Base-by-base conservation (phyloP, 305 asterid species). In the Stenogyne calaminthoides region DNA sequence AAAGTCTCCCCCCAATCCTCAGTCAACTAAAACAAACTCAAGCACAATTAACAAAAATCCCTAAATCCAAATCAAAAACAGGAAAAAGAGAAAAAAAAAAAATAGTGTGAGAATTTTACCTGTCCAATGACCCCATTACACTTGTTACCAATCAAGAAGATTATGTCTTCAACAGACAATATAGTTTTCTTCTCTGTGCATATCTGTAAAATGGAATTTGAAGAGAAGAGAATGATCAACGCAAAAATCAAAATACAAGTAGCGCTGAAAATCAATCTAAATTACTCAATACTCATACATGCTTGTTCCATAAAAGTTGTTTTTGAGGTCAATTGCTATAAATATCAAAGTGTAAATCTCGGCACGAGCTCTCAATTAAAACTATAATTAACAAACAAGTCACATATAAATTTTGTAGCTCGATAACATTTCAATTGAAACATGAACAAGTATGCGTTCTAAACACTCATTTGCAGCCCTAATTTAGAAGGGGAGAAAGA, bases 121-220 rank as follows among this genome's bases (percentile, higher is more conserved):
- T 93, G 98, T 25, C 98, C 98, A 71, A 93, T 93, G 80, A 93
- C 97, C 72, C 97, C 98, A 83, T 93, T 89, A 46, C 97, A 93
- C 84, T 76, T 87, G 64, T 87, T 77, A 6, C 97, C 98, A 37
- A 93, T 93, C 81, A 91, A 84, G 59, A 90, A 85, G 71, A 93
- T 66, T 78, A 93, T 91, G 57, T 91, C 98, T 69, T 93, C 97
- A 64, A 89, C 97, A 25, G 97, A 93, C 71, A 91, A 82, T 65
- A 91, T 93, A 51, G 96, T 93, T 78, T 93, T 93, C 87, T 86
- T 89, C 84, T 82, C 83, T 0, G 97, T 91, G 88, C 98, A 93
- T 75, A 93, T 78, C 98, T 93, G 82, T 8, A 65, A 57, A 46
- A 68, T 3, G 51, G 19, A 61, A 72, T 16, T 40, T 19, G 19